Evolutionary conservation across 2,329 filamentous ascomycete species (phyloP).

Genomic region (Colletotrichum lentis): DNA sequence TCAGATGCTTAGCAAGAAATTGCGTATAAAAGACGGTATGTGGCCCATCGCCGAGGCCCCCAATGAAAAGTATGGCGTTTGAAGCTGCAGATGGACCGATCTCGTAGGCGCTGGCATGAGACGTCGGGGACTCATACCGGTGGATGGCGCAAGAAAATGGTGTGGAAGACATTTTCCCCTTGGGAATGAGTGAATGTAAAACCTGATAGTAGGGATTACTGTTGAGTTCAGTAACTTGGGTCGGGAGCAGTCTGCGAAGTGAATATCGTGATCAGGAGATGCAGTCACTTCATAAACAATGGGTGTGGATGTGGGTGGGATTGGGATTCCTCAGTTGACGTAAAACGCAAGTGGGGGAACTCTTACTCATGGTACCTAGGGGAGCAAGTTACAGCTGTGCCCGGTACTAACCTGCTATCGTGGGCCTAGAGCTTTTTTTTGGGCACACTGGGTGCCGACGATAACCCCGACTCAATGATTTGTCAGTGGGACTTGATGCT

Average conservation of each 20-base stretch:
- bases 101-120: constrained; percentile 58
- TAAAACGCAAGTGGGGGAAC: constrained; percentile 3
- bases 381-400: not conserved
- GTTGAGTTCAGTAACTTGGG: not conserved
- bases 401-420: not conserved
- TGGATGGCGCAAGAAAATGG: constrained; percentile 53
- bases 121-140: constrained; percentile 53
- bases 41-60: constrained; percentile 74
- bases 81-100: constrained; percentile 51
- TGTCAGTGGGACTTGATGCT: not conserved
- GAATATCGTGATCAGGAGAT: not conserved
- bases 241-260: not conserved
- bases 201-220: not conserved
- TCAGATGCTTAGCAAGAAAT: constrained; percentile 55
- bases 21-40: constrained; percentile 68
- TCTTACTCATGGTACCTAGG: not conserved
- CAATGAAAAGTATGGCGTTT: constrained; percentile 74
- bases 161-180: constrained; percentile 1
- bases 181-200: not conserved
- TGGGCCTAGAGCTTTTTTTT: not conserved
- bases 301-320: not conserved
- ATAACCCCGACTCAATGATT: not conserved
- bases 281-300: not conserved
- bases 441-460: not conserved
- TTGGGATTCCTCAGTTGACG: constrained; percentile 4